Evolutionary conservation across 768 basidiomycete species (phyloP), one percentile per base, ranked within the genome.

Genomic region (Russula sp.): DNA sequence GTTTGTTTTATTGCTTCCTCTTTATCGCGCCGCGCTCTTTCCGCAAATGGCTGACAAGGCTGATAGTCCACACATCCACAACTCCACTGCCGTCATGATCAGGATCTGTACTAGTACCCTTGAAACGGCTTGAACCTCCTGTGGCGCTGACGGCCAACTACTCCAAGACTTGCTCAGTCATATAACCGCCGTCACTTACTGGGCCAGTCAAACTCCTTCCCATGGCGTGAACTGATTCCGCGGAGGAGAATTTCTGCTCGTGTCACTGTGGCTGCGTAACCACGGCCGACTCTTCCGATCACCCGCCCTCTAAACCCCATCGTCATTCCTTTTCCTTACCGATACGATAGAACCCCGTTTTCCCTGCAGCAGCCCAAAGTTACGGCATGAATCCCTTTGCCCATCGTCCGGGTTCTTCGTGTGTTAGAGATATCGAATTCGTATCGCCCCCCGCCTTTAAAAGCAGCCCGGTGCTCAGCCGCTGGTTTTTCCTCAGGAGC

Each of bases 271-370:
- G 54, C 16, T 36, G 56, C 43, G 36, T 3, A 52, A 38, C 29
- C 20, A 16, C 32, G 20, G 51, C 29, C 29, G 36, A 53, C 20
- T 1, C 5, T 7, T 11, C 45, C 46, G 59, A 36, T 41, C 29
- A 5, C 32, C 45, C 49, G 39, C n/a, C 62, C 43, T 35, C 57
- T 45, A 59, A 63, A 59, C 58, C 9, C 62, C 61, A 22, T 41
- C n/a, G 1, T 14, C 7, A 34, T n/a, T 0, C 9, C n/a, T 45
- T 14, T 10, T 16, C 10, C 16, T 25, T 41, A n/a, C 45, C 35
- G 32, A 34, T 32, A 29, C 35, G 32, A 34, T 32, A 20, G 38
- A 25, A 48, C 46, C 56, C 56, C 42, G 8, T 13, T 39, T 53
- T 35, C 18, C 8, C 5, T 20, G 18, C 16, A 7, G 4, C 5